Percentiles rank a stretch among this genome's conserved stretches.
These are phyloP conservation scores for Trametes gibbosa DNA, from an alignment of 768 basidiomycete genomes.

Conservation along the genomic window DNA sequence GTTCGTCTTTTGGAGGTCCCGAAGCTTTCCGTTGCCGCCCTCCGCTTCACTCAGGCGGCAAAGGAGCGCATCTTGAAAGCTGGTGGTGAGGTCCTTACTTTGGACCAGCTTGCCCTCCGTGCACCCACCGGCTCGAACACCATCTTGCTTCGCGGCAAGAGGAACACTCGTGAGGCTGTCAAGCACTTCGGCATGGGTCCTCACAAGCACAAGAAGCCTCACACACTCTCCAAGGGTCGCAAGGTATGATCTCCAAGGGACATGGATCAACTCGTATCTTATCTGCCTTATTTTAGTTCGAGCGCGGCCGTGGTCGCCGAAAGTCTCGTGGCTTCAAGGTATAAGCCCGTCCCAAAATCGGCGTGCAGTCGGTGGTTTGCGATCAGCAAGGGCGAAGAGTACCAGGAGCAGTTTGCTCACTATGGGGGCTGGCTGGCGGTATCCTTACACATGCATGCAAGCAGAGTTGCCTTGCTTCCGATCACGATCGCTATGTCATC, in stretches of 20 bases:
- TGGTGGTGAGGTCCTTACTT: conserved; percentile 91
- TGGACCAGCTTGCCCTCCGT: conserved; percentile 95
- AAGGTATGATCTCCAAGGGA: conserved; percentile 51
- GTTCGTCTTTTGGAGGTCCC: conserved; percentile 82
- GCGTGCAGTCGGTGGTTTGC: conserved; percentile 28
- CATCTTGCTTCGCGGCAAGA: conserved; percentile 86
- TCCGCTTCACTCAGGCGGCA: conserved; percentile 90
- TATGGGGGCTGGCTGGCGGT: conserved; percentile 17
- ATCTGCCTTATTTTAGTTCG: conserved; percentile 56
- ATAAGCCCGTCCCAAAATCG: conserved; percentile 45
- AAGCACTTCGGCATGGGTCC: conserved; percentile 99
- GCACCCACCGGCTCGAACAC: conserved; percentile 96
- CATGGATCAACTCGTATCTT: neutral
- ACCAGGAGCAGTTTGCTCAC: conserved; percentile 6
- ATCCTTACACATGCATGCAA: conserved; percentile 13
- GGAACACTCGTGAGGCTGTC: conserved; percentile 90
- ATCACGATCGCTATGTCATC: conserved; percentile 20
- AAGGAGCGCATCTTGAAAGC: conserved; percentile 94
- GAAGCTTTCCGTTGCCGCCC: conserved; percentile 90
- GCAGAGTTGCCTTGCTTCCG: conserved; percentile 11
- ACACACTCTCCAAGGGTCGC: conserved; percentile 94
- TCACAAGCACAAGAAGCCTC: conserved; percentile 98
- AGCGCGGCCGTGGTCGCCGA: conserved; percentile 98
- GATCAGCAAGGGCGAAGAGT: neutral
- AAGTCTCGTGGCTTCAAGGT: conserved; percentile 98